phyloP scores from a whole-genome alignment of 805 yeast species.

The Clavispora asparagi region DNA sequence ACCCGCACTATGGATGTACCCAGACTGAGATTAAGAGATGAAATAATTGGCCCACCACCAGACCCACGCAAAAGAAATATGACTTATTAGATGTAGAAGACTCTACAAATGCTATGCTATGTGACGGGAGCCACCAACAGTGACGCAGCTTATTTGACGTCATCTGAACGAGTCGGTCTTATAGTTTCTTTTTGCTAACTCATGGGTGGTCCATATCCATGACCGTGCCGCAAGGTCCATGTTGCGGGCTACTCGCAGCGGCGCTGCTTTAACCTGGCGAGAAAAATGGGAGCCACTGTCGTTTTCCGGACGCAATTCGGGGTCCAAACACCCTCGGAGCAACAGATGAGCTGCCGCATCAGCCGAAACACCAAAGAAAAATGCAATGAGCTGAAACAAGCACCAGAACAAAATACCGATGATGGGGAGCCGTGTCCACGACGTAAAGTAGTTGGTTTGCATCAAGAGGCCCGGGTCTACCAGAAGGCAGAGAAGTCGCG shows the following conservation, averaged over 20 bases:
- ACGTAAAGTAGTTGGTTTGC: constrained; percentile 69
- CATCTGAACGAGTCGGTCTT: constrained; percentile 8
- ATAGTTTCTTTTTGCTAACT: constrained; percentile 46
- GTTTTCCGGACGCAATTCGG: constrained; percentile 39
- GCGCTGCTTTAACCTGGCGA: constrained; percentile 51
- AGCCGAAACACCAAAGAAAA: constrained; percentile 61
- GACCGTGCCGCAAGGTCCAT: constrained; percentile 59
- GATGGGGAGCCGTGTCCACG: constrained; percentile 73
- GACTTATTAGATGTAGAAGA: neutral
- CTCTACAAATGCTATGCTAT: neutral
- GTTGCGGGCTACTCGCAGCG: constrained; percentile 54
- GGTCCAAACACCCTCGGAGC: constrained; percentile 55
- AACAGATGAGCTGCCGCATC: constrained; percentile 70
- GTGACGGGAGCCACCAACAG: neutral
- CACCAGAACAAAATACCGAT: constrained; percentile 75
- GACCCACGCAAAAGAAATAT: neutral
- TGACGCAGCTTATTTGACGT: too few species aligned
- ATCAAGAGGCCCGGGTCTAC: constrained; percentile 87
- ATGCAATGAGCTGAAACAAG: constrained; percentile 63
- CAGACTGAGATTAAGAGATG: too few species aligned
- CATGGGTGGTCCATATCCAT: constrained; percentile 75
- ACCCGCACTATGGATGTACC: too few species aligned
- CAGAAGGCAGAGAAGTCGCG: constrained; percentile 56
- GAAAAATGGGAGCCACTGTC: constrained; percentile 70
- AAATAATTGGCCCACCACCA: neutral